Conservation (phyloP, 2,329 filamentous ascomycete species). For the Aspergillus vadensis region DNA sequence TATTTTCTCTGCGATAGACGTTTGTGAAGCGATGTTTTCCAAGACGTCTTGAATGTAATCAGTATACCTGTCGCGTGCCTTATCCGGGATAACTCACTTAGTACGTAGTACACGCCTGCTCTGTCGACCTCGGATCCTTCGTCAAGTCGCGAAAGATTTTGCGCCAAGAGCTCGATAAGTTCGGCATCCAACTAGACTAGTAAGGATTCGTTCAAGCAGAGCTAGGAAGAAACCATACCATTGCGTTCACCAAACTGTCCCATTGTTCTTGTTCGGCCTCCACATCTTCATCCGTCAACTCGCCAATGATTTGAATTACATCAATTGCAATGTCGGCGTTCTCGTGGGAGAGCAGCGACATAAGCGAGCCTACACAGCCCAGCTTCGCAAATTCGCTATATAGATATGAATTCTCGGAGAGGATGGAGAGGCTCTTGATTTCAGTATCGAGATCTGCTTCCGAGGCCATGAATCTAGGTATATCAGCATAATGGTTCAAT, state of each 20-base stretch:
- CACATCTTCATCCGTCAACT: constrained; percentile 92
- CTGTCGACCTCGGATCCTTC: constrained; percentile 74
- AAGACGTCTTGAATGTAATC: constrained; percentile 58
- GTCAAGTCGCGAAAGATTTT: constrained; percentile 73
- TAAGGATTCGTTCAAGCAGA: constrained; percentile 19
- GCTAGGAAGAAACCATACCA: constrained; percentile 42
- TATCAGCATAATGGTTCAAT: constrained; percentile 21
- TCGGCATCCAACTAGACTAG: constrained; percentile 42
- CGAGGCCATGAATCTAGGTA: constrained; percentile 66
- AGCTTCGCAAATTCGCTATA: constrained; percentile 78
- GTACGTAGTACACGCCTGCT: constrained; percentile 80
- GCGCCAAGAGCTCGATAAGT: constrained; percentile 43
- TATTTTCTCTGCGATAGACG: constrained; percentile 69
- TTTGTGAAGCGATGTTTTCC: constrained; percentile 79
- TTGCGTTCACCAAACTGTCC: constrained; percentile 68
- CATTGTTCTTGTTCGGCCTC: constrained; percentile 78
- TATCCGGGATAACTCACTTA: constrained; percentile 49
- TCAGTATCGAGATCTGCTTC: constrained; percentile 89
- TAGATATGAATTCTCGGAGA: constrained; percentile 82
- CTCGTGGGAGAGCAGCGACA: constrained; percentile 84
- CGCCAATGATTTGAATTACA: constrained; percentile 82
- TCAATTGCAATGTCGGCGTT: constrained; percentile 96
- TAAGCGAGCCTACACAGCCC: constrained; percentile 71
- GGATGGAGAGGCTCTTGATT: constrained; percentile 81
- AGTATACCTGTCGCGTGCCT: constrained; percentile 3